Evolutionary conservation across 164 flowering plant genomes (phyloP).

Genomic region (Stephania cephalantha): DNA sequence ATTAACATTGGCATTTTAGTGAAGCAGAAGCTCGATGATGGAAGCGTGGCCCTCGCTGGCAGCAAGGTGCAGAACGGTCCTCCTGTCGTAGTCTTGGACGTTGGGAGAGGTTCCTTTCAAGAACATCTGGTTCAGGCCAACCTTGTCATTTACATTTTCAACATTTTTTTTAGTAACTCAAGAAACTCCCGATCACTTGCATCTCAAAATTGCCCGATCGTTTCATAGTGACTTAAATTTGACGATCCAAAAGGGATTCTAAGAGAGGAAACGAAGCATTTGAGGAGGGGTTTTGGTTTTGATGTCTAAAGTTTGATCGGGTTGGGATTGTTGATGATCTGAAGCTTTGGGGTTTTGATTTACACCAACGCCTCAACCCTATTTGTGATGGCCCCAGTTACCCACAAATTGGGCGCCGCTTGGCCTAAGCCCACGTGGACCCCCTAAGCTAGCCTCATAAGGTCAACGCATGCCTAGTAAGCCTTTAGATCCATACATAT

Average conservation of each 20-base stretch:
- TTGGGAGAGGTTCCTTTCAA: constrained; percentile 42
- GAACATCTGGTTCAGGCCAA: constrained; percentile 53
- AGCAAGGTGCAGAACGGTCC: constrained; percentile 62
- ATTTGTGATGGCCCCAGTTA: no score
- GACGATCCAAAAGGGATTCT: background rate
- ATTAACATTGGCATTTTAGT: constrained; percentile 45
- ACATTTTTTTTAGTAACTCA: constrained; percentile 44
- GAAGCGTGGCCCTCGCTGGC: constrained; percentile 65
- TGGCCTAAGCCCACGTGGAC: no score
- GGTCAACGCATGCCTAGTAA: no score
- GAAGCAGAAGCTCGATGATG: constrained; percentile 51
- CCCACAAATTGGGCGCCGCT: no score
- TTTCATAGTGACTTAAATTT: constrained; percentile 1
- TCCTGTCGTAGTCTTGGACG: constrained; percentile 50
- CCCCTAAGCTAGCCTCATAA: no score
- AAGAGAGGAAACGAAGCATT: background rate
- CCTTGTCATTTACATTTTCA: constrained; percentile 36
- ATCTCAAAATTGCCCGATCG: constrained; percentile 32
- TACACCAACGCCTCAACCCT: no score
- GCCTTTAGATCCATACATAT: no score
- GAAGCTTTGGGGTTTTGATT: no score
- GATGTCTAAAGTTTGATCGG: background rate
- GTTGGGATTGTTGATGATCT: no score
- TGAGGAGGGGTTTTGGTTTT: background rate
- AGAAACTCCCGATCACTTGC: constrained; percentile 54